Percentiles rank a stretch among this genome's conserved stretches.
Conservation (phyloP, 2,329 filamentous ascomycete species). For the Diaporthe vaccinii region DNA sequence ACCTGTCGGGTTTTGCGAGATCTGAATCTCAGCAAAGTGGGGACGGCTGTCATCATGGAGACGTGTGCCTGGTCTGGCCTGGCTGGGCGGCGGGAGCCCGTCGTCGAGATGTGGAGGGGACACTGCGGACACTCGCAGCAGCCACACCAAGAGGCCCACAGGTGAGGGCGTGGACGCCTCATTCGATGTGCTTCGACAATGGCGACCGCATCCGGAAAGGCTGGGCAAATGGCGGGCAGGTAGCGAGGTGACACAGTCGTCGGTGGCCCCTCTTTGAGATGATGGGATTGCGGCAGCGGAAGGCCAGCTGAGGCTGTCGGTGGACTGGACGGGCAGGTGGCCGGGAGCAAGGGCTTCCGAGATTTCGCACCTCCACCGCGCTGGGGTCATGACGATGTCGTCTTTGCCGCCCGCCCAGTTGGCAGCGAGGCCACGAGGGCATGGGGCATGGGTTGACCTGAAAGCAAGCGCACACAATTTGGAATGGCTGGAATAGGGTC, state of each 20-base stretch:
- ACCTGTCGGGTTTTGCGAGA: slow-evolving; percentile 37
- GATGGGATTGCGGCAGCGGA: slow-evolving; percentile 16
- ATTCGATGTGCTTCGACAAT: slow-evolving; percentile 38
- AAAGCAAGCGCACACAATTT: slow-evolving; percentile 31
- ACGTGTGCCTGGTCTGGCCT: slow-evolving; percentile 24
- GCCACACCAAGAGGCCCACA: slow-evolving; percentile 8
- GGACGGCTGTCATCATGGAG: slow-evolving; percentile 11
- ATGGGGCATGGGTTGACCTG: slow-evolving; percentile 12
- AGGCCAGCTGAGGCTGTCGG: slow-evolving; percentile 14
- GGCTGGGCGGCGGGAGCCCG: neutral
- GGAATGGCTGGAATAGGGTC: slow-evolving; percentile 20
- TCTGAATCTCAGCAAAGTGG: slow-evolving; percentile 37
- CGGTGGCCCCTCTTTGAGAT: slow-evolving; percentile 1
- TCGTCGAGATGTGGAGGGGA: neutral
- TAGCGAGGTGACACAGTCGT: slow-evolving; percentile 24
- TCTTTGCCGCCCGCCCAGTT: slow-evolving; percentile 1
- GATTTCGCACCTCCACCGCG: slow-evolving; percentile 30
- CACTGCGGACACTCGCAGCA: neutral
- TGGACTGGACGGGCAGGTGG: slow-evolving; percentile 26
- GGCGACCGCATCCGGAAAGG: slow-evolving; percentile 24
- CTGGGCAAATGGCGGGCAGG: slow-evolving; percentile 8
- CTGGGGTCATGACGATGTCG: slow-evolving; percentile 34
- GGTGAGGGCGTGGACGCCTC: slow-evolving; percentile 31
- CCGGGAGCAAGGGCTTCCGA: slow-evolving; percentile 30
- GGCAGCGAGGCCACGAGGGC: slow-evolving; percentile 13